Conservation (phyloP, 164 flowering plant genomes). For the Annona squamosa region DNA sequence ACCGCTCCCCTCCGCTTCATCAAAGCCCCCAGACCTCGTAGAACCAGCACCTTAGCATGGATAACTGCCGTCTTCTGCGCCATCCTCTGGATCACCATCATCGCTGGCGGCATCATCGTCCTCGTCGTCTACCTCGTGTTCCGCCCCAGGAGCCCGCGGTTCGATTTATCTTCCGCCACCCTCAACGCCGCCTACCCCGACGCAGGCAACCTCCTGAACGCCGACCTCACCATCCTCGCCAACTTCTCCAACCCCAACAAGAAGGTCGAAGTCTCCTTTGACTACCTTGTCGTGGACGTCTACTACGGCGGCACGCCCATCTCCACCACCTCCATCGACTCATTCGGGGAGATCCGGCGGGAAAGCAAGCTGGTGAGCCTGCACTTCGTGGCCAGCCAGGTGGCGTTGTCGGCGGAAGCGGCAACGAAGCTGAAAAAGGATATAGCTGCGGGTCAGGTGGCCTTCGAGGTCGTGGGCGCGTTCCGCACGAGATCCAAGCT, state of each 20-base stretch:
- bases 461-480: constrained; percentile 34
- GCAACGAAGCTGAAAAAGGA: constrained; percentile 27
- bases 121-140: constrained; percentile 62
- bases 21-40: not conserved
- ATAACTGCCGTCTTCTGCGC: constrained; percentile 42
- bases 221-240: constrained; percentile 49
- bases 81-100: constrained; percentile 45
- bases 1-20: not conserved
- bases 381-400: constrained; percentile 59
- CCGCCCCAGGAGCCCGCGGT: constrained; percentile 55
- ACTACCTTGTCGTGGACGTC: constrained; percentile 35
- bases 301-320: constrained; percentile 41
- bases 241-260: constrained; percentile 75
- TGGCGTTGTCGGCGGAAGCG: constrained; percentile 28
- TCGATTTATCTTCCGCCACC: constrained; percentile 45
- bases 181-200: constrained; percentile 76
- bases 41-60: constrained; percentile 43
- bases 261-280: constrained; percentile 56
- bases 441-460: constrained; percentile 22
- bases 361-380: constrained; percentile 27
- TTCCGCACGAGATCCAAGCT: constrained; percentile 44
- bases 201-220: constrained; percentile 61
- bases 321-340: constrained; percentile 41
- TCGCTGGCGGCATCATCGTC: constrained; percentile 51
- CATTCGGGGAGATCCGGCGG: constrained; percentile 32